Percentiles rank a stretch among this genome's conserved stretches.
Conservation (phyloP, 78 protist genomes). For the Guillardia theta region DNA sequence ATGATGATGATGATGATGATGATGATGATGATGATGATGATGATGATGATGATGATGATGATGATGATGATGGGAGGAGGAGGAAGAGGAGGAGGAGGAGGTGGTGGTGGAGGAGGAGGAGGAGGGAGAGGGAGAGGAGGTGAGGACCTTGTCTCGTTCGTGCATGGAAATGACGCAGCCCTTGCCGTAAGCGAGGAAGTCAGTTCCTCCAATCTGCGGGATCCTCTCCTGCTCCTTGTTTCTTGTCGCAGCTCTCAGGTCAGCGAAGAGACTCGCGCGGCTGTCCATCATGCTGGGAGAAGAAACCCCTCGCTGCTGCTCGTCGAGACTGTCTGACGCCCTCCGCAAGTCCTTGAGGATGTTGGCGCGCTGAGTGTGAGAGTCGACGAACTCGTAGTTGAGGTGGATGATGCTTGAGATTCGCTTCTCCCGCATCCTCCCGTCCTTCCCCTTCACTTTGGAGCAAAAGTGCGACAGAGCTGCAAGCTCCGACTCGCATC, state of each 20-base stretch:
- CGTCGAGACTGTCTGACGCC: too few relatives aligned
- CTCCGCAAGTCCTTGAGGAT: too few relatives aligned
- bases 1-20: too few relatives aligned
- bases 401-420: not conserved
- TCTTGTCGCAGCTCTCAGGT: too few relatives aligned
- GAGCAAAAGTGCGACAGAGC: not conserved
- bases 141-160: not conserved
- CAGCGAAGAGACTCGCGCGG: too few relatives aligned
- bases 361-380: too few relatives aligned
- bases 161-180: not conserved
- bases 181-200: not conserved
- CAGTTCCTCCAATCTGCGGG: not conserved
- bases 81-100: not conserved
- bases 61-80: not conserved
- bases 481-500: not conserved
- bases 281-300: too few relatives aligned
- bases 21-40: too few relatives aligned
- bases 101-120: not conserved
- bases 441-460: not conserved
- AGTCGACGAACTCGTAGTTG: too few relatives aligned
- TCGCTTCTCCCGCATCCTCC: not conserved
- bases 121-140: not conserved
- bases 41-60: conserved; percentile 54
- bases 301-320: too few relatives aligned
- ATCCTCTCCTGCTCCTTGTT: not conserved